Evolutionary conservation across 495 filamentous ascomycete genomes (phyloP).

Genomic region (Penicillium odoratum): DNA sequence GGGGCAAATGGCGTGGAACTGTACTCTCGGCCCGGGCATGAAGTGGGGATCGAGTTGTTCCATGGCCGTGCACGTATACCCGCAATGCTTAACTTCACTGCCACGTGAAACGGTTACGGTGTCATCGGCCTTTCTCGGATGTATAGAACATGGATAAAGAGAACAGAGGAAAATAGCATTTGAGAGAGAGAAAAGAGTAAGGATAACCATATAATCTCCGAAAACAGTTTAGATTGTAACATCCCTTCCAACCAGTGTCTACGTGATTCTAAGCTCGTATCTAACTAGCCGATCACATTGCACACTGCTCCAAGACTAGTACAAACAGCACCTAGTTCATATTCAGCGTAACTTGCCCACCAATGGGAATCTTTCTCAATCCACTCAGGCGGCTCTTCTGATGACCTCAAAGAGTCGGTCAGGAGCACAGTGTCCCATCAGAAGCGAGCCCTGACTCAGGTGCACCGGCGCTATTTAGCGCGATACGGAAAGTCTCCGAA

Average conservation of each 20-base stretch:
- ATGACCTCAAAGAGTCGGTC: conserved; percentile 17
- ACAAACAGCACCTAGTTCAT: neutral
- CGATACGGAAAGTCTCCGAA: conserved; percentile 12
- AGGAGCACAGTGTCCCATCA: conserved; percentile 3
- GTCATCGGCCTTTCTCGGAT: neutral
- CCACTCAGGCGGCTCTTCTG: neutral
- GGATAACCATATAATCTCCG: neutral
- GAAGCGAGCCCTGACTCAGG: neutral
- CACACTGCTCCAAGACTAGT: neutral
- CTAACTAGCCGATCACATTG: conserved; percentile 10
- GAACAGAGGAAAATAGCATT: neutral
- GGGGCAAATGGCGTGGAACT: neutral
- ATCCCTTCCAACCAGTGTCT: neutral
- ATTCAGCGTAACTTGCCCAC: neutral
- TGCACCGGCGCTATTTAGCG: conserved; percentile 6
- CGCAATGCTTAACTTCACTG: conserved; percentile 23
- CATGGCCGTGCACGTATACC: conserved; percentile 16
- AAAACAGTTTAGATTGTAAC: neutral
- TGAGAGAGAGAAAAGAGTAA: neutral
- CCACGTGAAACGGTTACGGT: conserved; percentile 13
- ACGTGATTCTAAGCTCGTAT: neutral
- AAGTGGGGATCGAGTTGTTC: conserved; percentile 7
- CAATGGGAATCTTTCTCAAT: neutral
- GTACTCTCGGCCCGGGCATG: neutral
- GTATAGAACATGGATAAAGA: neutral